Conservation (phyloP, 805 yeast species). For the Hanseniaspora thailandica region DNA sequence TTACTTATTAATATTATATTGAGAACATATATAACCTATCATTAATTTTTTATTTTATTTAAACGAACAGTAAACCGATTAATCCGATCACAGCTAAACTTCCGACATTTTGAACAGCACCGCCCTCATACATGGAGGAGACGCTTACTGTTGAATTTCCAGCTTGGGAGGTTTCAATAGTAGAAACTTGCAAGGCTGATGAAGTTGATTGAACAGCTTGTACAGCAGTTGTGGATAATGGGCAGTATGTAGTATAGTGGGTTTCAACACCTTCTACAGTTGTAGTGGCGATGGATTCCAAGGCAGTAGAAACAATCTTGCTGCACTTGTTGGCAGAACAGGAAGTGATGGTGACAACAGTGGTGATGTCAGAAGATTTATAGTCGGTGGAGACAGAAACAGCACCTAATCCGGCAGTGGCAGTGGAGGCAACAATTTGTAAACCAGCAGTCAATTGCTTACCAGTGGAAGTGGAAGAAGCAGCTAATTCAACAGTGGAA, state of each 20-base stretch:
- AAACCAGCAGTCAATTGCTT: background rate
- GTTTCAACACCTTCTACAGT: slow-evolving; percentile 28
- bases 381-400: slow-evolving; percentile 20
- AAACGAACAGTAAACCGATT: background rate
- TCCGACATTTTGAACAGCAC: background rate
- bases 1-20: background rate
- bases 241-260: slow-evolving; percentile 29
- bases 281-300: slow-evolving; percentile 28
- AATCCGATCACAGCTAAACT: background rate
- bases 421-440: background rate
- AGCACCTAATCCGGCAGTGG: slow-evolving; percentile 18
- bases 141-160: background rate
- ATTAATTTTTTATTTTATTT: background rate
- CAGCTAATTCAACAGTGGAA: background rate
- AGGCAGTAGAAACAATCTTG: slow-evolving; percentile 28
- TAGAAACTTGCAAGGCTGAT: background rate
- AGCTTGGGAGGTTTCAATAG: background rate
- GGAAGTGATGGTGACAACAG: slow-evolving; percentile 29
- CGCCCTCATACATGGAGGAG: background rate
- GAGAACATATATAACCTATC: background rate
- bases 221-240: slow-evolving; percentile 15
- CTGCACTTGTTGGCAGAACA: slow-evolving; percentile 27
- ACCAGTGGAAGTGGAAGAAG: background rate
- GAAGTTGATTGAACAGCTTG: background rate
- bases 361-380: slow-evolving; percentile 11